Evolutionary conservation across 2,329 filamentous ascomycete species (phyloP), one percentile per base, ranked within the genome.

Genomic region (Fusarium decemcellulare): DNA sequence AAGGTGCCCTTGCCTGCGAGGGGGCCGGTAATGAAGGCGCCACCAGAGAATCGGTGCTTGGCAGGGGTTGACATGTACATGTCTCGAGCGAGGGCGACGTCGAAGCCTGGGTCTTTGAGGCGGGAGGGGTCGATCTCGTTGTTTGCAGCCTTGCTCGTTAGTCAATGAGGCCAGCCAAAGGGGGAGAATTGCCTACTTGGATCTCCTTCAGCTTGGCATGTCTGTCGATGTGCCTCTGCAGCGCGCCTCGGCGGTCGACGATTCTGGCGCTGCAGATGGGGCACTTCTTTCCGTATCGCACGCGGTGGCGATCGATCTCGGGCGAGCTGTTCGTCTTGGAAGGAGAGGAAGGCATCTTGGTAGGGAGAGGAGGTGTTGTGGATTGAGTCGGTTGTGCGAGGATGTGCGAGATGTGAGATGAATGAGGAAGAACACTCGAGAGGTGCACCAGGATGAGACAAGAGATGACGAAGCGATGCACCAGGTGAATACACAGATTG

Each of bases 1-100:
- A 55, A n/a, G 8, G 37, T 32, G 5, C 67, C 63, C 2, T 68
- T 40, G 12, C 40, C 63, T 7, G 54, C 51, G 2, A 70, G 55
- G 2, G 67, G 67, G 0, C 67, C 67, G 1, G 46, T 32, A 3
- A 30, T 12, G 9, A 70, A 70, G 0, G 36, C 18, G 2, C 67
- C 67, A 5, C 67, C 67, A 0, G 27, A 16, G 6, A 48, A 36
- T 1, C 67, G 67, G 8, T 36, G 29, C 30, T 46, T 57, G 7
- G 67, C 67, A 4, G 67, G 67, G 1, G 62, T 52, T 0, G 67
- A 70, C 8, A 51, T 37, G 46, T 47, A 70, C 54, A 70, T 61
- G 12, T 70, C 39, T 27, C 53, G 51, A 0, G 59, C 67, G 34
- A 46, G 51, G 16, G 37, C 27, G 16, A 67, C 14, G 12, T 64